Evolutionary conservation across 2,329 filamentous ascomycete genomes (phyloP).

Genomic region (Penicillium hordei): DNA sequence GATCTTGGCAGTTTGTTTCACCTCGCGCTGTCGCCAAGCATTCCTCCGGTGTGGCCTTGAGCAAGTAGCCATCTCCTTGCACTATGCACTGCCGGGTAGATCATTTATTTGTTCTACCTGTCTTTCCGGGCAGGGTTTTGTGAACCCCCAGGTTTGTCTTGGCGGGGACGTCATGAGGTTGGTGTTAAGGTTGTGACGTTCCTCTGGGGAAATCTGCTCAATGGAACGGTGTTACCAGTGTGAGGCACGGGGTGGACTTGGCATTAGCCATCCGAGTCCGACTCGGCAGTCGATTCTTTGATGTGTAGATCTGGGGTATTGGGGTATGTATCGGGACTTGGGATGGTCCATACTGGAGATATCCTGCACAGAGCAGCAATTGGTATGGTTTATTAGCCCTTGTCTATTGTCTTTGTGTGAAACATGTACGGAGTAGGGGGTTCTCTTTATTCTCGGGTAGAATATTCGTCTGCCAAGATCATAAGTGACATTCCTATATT

Average conservation of each 20-base stretch:
- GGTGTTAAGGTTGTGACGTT: neutral
- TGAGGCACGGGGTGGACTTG: constrained; percentile 5
- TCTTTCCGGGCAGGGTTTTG: neutral
- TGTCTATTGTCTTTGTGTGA: neutral
- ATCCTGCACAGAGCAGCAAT: neutral
- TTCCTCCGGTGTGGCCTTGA: constrained; percentile 4
- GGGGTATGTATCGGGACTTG: neutral
- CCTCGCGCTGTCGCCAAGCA: constrained; percentile 11
- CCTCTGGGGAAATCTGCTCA: neutral
- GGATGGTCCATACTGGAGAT: neutral
- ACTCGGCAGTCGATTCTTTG: constrained; percentile 1
- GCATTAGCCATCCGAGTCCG: neutral
- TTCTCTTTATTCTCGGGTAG: neutral
- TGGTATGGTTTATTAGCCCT: neutral
- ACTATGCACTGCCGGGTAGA: constrained; percentile 1
- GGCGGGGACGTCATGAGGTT: neutral
- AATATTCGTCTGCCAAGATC: neutral
- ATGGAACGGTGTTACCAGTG: constrained; percentile 1
- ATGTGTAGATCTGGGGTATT: neutral
- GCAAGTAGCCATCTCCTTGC: neutral
- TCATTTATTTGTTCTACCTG: constrained; percentile 12
- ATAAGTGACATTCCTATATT: neutral
- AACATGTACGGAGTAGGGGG: neutral
- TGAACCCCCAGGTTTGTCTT: neutral
- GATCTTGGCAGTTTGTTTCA: constrained; percentile 10